Percentiles rank a stretch among this genome's conserved stretches.
Conservation (phyloP, 257 asterid species). For the Forsythia suspensa region DNA sequence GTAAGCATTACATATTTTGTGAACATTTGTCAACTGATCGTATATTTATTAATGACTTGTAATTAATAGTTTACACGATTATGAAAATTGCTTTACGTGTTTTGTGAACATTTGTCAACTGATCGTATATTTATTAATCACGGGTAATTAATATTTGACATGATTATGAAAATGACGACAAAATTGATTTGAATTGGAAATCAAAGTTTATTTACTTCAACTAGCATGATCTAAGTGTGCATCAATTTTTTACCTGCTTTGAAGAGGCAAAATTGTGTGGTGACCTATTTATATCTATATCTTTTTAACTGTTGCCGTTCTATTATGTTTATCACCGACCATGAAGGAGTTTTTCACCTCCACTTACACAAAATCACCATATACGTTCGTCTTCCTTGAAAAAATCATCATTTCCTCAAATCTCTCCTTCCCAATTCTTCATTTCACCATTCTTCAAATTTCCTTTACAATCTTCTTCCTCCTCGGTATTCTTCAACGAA, state of each 20-base stretch:
- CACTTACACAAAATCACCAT: too few relatives aligned
- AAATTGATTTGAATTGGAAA: not conserved
- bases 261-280: not conserved
- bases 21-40: not conserved
- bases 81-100: not conserved
- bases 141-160: not conserved
- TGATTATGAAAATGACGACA: not conserved
- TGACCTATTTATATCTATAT: not conserved
- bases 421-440: too few relatives aligned
- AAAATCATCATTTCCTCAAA: too few relatives aligned
- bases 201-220: not conserved
- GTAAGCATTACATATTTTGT: not conserved
- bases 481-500: too few relatives aligned
- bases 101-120: not conserved
- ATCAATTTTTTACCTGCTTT: not conserved
- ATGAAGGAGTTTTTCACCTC: too few relatives aligned
- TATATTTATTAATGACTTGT: not conserved
- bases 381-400: too few relatives aligned
- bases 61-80: not conserved
- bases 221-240: not conserved
- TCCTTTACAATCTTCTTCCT: too few relatives aligned
- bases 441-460: too few relatives aligned
- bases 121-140: not conserved
- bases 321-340: not conserved
- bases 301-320: not conserved